A percentile compares a stretch with the other conserved stretches of the same genome.
phyloP scores from a whole-genome alignment of 306 rosid genomes.

The Lupinus albus region DNA sequence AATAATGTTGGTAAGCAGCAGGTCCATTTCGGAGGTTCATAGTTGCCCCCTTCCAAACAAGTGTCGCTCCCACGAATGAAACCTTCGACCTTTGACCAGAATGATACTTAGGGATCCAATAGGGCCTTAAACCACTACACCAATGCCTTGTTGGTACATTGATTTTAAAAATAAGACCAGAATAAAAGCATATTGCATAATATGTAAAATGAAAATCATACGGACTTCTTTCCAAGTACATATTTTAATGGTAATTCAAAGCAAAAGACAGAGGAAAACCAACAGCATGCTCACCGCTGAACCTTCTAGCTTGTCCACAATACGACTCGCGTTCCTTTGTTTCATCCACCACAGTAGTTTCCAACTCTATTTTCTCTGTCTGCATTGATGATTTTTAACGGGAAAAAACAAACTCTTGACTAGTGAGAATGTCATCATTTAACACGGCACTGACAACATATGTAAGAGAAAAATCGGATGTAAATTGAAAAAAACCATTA shows the following conservation, averaged over 20 bases:
- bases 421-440: conserved; percentile 25
- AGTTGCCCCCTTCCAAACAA: no score
- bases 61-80: no score
- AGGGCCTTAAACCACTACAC: no score
- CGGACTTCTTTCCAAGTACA: conserved; percentile 4
- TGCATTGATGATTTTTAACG: conserved; percentile 44
- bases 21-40: no score
- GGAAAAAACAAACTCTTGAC: conserved; percentile 36
- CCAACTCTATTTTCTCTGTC: conserved; percentile 98
- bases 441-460: conserved; percentile 22
- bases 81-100: no score
- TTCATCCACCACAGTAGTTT: conserved; percentile 97
- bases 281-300: conserved; percentile 73
- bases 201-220: conserved; percentile 17
- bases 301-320: conserved; percentile 89
- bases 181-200: conserved; percentile 5
- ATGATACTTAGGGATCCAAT: no score
- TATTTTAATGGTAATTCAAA: conserved; percentile 29
- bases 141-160: no score
- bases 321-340: conserved; percentile 97
- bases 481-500: conserved; percentile 25
- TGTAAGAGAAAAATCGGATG: not conserved
- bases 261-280: conserved; percentile 17
- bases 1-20: conserved; percentile 8
- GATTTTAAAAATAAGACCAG: conserved; percentile 16